phyloP scores from a whole-genome alignment of 139 green algal genomes.

The Auxenochlorella pyrenoidosa region DNA sequence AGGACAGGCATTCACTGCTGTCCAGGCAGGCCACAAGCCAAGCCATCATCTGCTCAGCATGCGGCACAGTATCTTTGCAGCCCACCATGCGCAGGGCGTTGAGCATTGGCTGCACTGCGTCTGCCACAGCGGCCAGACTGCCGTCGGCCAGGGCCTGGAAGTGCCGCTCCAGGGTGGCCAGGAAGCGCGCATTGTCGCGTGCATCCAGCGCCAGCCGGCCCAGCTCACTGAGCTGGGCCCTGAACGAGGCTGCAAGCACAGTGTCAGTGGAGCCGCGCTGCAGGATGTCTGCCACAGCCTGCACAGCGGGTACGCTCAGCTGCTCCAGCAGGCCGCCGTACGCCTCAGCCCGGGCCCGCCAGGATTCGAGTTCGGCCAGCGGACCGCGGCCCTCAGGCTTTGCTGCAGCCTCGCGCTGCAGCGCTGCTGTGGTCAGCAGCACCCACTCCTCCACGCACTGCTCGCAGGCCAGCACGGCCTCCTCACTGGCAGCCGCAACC shows the following conservation, averaged over 20 bases:
- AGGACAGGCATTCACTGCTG: no score
- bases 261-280: conserved; percentile 72
- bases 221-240: conserved; percentile 57
- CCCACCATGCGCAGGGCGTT: conserved; percentile 89
- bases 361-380: conserved; percentile 91
- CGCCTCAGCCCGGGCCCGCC: conserved; percentile 78
- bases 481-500: background rate
- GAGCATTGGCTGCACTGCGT: conserved; percentile 89
- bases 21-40: no score
- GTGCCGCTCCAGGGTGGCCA: conserved; percentile 92
- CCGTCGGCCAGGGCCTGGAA: conserved; percentile 80
- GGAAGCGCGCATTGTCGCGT: conserved; percentile 94
- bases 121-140: conserved; percentile 69
- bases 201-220: conserved; percentile 65
- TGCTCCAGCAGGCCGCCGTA: conserved; percentile 86
- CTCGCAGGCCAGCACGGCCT: conserved; percentile 30
- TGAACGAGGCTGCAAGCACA: conserved; percentile 78
- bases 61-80: background rate
- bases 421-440: background rate
- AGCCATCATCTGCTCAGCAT: background rate
- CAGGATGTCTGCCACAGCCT: conserved; percentile 67
- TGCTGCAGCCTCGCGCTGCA: background rate
- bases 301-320: conserved; percentile 75
- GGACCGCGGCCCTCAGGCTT: conserved; percentile 48
- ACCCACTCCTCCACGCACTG: conserved; percentile 31